Conservation (phyloP, 805 yeast genomes). For the Debaryomyces castellii region DNA sequence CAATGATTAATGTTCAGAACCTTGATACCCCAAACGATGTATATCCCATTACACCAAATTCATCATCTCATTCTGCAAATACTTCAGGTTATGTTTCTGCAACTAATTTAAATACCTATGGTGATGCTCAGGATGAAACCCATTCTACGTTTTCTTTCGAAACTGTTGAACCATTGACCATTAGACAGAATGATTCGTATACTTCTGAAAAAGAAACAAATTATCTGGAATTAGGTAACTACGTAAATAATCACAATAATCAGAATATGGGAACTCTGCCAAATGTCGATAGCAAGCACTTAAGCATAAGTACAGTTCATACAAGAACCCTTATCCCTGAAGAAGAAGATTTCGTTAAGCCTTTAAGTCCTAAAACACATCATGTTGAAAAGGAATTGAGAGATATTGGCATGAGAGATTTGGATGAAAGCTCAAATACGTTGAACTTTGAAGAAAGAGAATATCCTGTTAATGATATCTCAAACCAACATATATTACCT, state of each 20-base stretch:
- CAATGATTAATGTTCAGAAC: constrained; percentile 1
- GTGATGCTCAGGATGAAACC: background rate
- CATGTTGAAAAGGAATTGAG: constrained; percentile 32
- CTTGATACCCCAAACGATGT: background rate
- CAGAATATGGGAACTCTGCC: background rate
- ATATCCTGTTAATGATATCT: background rate
- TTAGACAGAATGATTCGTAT: background rate
- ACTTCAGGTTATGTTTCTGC: background rate
- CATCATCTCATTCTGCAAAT: constrained; percentile 4
- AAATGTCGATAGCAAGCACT: background rate
- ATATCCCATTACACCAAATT: background rate
- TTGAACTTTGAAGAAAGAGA: constrained; percentile 5
- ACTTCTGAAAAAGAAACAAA: background rate
- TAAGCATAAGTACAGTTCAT: background rate
- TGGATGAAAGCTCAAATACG: background rate
- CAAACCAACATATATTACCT: background rate
- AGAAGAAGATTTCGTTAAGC: constrained; percentile 18
- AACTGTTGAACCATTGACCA: background rate
- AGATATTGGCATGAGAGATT: constrained; percentile 22
- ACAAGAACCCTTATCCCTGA: background rate
- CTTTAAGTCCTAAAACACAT: constrained; percentile 36
- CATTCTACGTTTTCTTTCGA: background rate
- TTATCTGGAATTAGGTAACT: background rate
- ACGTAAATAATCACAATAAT: background rate
- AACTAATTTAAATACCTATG: background rate